phyloP scores from a whole-genome alignment of 202 grass and related monocot genomes.

The Miscanthus sacchariflorus region DNA sequence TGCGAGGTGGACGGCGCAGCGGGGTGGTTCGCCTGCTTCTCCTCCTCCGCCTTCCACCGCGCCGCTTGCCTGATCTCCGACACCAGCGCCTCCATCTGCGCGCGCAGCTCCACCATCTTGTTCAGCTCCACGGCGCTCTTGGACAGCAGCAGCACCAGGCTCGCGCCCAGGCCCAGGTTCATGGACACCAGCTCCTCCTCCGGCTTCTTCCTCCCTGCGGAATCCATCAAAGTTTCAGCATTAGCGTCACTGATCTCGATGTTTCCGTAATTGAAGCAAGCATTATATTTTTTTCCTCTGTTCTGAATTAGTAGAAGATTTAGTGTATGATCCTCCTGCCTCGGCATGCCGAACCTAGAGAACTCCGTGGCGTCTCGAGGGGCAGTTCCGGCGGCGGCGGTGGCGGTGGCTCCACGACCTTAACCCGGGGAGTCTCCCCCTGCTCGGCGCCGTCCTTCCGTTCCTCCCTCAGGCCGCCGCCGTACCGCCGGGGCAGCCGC shows the following conservation, averaged over 20 bases:
- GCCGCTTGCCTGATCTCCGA: constrained; percentile 65
- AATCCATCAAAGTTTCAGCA: background rate
- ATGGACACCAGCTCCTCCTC: constrained; percentile 74
- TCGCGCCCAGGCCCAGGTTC: constrained; percentile 80
- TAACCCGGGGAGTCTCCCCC: constrained; percentile 29
- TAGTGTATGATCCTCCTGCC: background rate
- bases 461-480: constrained; percentile 41
- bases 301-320: background rate
- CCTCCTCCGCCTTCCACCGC: constrained; percentile 47
- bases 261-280: background rate
- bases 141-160: constrained; percentile 78
- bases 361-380: constrained; percentile 53
- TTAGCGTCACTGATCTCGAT: background rate
- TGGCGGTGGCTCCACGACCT: constrained; percentile 51
- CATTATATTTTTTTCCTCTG: background rate
- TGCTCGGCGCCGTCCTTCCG: constrained; percentile 42
- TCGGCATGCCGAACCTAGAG: constrained; percentile 28
- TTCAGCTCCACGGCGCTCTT: constrained; percentile 84
- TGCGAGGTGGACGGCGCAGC: background rate
- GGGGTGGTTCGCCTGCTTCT: background rate
- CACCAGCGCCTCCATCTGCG: constrained; percentile 85
- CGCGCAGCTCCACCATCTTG: constrained; percentile 81
- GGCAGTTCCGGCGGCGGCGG: constrained; percentile 20
- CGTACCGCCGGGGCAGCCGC: constrained; percentile 58
- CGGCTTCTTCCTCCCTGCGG: constrained; percentile 76